Conservation (phyloP, 1,284 basidiomycete species). For the Apiotrichum mycotoxinovorans region DNA sequence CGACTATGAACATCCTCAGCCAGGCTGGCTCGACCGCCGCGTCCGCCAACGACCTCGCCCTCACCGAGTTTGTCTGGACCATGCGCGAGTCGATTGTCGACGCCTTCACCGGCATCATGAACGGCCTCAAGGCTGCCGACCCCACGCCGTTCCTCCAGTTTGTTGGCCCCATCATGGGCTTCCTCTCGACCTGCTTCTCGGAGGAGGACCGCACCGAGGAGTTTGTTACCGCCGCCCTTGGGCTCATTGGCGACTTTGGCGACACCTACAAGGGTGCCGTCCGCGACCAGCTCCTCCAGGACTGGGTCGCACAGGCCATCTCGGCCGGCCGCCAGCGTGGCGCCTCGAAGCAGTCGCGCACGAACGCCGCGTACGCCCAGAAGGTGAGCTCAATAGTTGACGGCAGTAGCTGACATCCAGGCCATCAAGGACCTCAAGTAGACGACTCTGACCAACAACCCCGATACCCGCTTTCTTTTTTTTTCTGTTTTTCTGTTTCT, state of each 20-base stretch:
- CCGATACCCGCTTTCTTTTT: conserved; percentile 14
- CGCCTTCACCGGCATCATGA: conserved; percentile 92
- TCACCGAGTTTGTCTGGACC: conserved; percentile 76
- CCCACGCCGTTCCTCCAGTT: conserved; percentile 62
- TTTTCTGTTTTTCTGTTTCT: conserved; percentile 1
- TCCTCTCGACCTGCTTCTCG: conserved; percentile 72
- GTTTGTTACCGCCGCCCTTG: conserved; percentile 70
- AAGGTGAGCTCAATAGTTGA: conserved; percentile 46
- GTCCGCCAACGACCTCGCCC: conserved; percentile 58
- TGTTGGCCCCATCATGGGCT: conserved; percentile 70
- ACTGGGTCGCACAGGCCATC: conserved; percentile 79
- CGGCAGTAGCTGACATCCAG: conserved; percentile 11
- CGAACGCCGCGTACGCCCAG: conserved; percentile 57
- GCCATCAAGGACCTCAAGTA: conserved; percentile 37
- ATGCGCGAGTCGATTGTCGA: conserved; percentile 94
- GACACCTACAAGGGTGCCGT: conserved; percentile 76
- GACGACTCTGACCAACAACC: background rate
- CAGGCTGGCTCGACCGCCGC: conserved; percentile 85
- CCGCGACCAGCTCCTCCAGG: conserved; percentile 70
- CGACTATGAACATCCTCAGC: conserved; percentile 83
- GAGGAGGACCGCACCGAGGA: conserved; percentile 78
- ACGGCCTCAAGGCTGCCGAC: conserved; percentile 78
- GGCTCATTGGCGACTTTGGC: conserved; percentile 88
- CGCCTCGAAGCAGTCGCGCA: conserved; percentile 53
- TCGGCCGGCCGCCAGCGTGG: conserved; percentile 56